Conservation (phyloP, 495 filamentous ascomycete genomes). For the Penicilliopsis zonata region DNA sequence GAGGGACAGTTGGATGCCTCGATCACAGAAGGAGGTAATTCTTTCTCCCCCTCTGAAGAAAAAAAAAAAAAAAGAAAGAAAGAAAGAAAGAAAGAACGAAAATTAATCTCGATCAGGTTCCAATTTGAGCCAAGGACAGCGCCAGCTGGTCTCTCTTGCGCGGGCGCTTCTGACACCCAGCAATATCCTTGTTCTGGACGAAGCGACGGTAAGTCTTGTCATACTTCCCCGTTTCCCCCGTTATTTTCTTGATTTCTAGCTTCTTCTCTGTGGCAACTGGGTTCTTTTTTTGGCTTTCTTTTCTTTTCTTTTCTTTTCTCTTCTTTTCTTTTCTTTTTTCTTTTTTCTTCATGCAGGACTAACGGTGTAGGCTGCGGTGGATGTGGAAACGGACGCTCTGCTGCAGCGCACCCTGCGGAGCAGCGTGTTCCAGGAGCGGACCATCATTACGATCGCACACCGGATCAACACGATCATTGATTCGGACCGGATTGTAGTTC, state of each 20-base stretch:
- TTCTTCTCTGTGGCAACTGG: too few relatives aligned
- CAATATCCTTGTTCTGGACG: slow-evolving; percentile 94
- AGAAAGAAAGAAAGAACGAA: neutral
- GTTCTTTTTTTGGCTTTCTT: too few relatives aligned
- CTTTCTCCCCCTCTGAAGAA: slow-evolving; percentile 13
- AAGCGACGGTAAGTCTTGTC: slow-evolving; percentile 58
- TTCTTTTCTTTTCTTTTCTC: slow-evolving; percentile 2
- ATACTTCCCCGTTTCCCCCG: neutral
- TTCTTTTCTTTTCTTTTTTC: slow-evolving; percentile 1
- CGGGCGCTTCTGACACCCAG: slow-evolving; percentile 88
- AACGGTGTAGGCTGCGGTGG: slow-evolving; percentile 63
- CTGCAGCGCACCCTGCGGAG: slow-evolving; percentile 48
- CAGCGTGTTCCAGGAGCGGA: slow-evolving; percentile 68
- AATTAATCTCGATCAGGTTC: slow-evolving; percentile 33
- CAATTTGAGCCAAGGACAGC: slow-evolving; percentile 53
- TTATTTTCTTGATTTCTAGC: neutral
- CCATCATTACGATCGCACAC: slow-evolving; percentile 96
- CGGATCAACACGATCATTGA: slow-evolving; percentile 95
- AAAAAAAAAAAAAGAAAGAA: neutral
- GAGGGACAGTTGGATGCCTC: slow-evolving; percentile 78
- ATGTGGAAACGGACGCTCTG: slow-evolving; percentile 86
- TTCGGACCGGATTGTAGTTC: slow-evolving; percentile 80
- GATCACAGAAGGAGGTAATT: slow-evolving; percentile 89
- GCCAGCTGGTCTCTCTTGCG: slow-evolving; percentile 86
- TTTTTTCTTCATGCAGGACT: too few relatives aligned